These are phyloP conservation scores for Curvularia eragrostidis DNA, from an alignment of 2,329 filamentous ascomycete species.

Conservation along the genomic window DNA sequence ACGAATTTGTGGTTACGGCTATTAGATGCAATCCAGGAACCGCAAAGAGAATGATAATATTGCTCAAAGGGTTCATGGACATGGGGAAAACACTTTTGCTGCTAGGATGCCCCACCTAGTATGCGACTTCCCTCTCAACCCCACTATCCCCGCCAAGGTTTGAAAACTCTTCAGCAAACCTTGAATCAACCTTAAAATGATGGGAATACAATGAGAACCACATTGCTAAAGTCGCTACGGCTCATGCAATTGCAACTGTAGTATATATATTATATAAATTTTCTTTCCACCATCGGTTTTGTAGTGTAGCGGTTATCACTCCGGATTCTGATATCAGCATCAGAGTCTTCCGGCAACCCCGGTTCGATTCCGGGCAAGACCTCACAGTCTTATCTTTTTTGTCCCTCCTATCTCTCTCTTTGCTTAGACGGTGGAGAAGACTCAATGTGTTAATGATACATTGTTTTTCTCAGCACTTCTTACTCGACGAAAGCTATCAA, in stretches of 20 bases:
- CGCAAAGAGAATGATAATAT: not conserved
- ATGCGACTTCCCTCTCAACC: not conserved
- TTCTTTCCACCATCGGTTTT: constrained; percentile 15
- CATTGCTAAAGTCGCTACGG: too few relatives aligned
- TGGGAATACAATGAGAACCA: too few relatives aligned
- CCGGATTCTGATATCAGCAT: constrained; percentile 32
- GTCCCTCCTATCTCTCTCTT: not conserved
- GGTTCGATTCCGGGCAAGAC: constrained; percentile 35
- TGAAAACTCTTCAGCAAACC: not conserved
- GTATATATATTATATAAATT: not conserved
- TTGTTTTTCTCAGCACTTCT: not conserved
- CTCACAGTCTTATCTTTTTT: constrained; percentile 12
- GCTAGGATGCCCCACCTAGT: not conserved
- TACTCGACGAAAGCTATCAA: not conserved
- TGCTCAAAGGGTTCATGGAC: not conserved
- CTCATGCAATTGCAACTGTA: too few relatives aligned
- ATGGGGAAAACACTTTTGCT: not conserved
- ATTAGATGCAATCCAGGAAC: not conserved
- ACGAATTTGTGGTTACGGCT: too few relatives aligned
- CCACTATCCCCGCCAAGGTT: not conserved
- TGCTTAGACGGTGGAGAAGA: too few relatives aligned
- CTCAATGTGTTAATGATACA: not conserved
- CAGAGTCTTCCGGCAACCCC: constrained; percentile 34
- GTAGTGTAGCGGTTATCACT: constrained; percentile 38
- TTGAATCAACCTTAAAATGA: too few relatives aligned